Percentiles rank a stretch among this genome's conserved stretches.
Conservation (phyloP, 768 basidiomycete genomes). For the Tulasnella calospora region DNA sequence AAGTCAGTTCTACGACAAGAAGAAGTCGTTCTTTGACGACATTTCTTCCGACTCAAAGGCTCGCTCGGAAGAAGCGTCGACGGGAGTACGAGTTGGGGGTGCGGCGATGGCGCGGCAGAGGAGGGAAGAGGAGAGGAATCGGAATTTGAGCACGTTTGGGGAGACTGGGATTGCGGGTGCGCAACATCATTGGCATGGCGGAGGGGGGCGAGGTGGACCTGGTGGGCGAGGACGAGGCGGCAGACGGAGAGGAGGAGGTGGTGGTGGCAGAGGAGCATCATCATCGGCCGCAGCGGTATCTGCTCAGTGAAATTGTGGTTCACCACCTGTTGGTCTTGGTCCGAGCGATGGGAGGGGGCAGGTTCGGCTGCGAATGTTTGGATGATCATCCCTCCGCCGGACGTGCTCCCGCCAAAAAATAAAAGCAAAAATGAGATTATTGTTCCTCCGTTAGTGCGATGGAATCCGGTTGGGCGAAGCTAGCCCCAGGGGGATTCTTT, state of each 20-base stretch:
- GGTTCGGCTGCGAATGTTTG: neutral
- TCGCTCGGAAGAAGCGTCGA: constrained; percentile 19
- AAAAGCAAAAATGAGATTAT: neutral
- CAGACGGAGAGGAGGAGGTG: constrained; percentile 8
- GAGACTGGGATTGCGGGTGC: constrained; percentile 71
- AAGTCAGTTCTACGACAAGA: constrained; percentile 37
- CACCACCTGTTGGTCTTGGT: neutral
- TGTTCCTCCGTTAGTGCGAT: neutral
- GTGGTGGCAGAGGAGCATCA: neutral
- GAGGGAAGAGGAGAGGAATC: constrained; percentile 77
- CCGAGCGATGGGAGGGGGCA: neutral
- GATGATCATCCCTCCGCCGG: neutral
- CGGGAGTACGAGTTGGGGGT: constrained; percentile 37
- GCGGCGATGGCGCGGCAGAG: constrained; percentile 56
- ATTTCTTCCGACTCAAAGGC: constrained; percentile 42
- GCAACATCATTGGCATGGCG: neutral
- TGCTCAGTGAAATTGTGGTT: neutral
- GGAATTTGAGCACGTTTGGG: constrained; percentile 82
- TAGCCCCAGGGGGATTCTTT: neutral
- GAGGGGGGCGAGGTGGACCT: constrained; percentile 10
- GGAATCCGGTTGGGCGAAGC: neutral
- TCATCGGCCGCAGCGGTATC: neutral
- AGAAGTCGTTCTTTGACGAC: constrained; percentile 78
- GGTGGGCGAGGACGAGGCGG: neutral
- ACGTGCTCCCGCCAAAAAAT: neutral